A percentile compares a stretch with the other conserved stretches of the same genome.
Evolutionary conservation across 192 early-diverging fungal species (phyloP).

Genomic region (Umbelopsis sp.): DNA sequence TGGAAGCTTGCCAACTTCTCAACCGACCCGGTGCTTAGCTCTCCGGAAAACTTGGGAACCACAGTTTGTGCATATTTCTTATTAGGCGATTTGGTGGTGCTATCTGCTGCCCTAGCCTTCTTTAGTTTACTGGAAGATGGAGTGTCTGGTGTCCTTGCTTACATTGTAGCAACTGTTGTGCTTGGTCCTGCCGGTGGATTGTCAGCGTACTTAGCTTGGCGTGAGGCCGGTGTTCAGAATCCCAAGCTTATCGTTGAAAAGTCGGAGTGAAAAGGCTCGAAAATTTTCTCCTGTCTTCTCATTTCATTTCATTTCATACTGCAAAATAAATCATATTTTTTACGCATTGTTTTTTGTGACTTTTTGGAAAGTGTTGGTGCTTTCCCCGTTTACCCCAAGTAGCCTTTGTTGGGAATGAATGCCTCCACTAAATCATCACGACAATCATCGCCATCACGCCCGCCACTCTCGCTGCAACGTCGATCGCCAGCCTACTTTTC

Average conservation of each 20-base stretch:
- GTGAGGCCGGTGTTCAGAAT: background rate
- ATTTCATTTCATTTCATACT: no score
- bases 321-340: background rate
- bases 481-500: slow-evolving; percentile 20
- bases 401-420: slow-evolving; percentile 8
- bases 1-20: background rate
- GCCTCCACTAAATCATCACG: slow-evolving; percentile 16
- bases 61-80: slow-evolving; percentile 6
- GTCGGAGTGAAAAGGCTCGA: background rate
- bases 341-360: no score
- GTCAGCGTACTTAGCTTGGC: background rate
- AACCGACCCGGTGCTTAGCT: background rate
- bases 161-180: background rate
- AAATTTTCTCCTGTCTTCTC: no score
- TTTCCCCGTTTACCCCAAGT: background rate
- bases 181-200: background rate
- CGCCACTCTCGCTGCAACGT: slow-evolving; percentile 4
- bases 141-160: background rate
- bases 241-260: slow-evolving; percentile 9
- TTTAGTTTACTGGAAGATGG: background rate
- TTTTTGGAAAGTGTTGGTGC: no score
- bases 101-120: background rate
- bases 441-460: slow-evolving; percentile 1
- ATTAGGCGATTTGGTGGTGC: background rate
- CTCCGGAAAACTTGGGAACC: background rate